Conservation (phyloP, 306 rosid genomes). For the Boehmeria nivea region DNA sequence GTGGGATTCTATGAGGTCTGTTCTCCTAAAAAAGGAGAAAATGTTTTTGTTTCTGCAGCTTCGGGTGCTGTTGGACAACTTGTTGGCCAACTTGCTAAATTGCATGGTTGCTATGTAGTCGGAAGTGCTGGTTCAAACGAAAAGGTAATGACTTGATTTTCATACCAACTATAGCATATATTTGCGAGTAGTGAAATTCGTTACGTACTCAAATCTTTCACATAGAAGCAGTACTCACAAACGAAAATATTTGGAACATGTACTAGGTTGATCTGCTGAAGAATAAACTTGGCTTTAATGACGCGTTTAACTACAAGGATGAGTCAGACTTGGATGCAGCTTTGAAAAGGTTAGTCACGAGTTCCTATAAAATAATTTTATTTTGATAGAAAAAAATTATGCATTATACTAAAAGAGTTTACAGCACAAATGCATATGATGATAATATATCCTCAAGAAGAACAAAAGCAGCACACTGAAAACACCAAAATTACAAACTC, state of each 20-base stretch:
- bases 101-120: conserved; percentile 45
- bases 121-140: conserved; percentile 44
- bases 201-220: too few species aligned
- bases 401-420: too few species aligned
- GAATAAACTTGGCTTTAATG: conserved; percentile 46
- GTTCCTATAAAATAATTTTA: too few species aligned
- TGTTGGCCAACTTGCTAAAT: conserved; percentile 46
- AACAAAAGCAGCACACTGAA: too few species aligned
- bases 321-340: conserved; percentile 49
- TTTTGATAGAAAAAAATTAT: too few species aligned
- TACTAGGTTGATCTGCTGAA: conserved; percentile 43
- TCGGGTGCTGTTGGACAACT: conserved; percentile 54
- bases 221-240: too few species aligned
- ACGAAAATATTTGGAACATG: too few species aligned
- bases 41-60: conserved; percentile 46
- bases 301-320: conserved; percentile 66
- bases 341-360: conserved; percentile 40
- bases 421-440: too few species aligned
- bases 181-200: background rate
- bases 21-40: conserved; percentile 39
- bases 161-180: background rate
- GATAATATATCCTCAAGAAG: too few species aligned
- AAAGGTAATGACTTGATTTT: conserved; percentile 21
- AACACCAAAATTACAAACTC: too few species aligned
- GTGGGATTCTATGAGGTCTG: conserved; percentile 43